phyloP scores from a whole-genome alignment of 768 basidiomycete genomes.

The Naematelia aurantialba region DNA sequence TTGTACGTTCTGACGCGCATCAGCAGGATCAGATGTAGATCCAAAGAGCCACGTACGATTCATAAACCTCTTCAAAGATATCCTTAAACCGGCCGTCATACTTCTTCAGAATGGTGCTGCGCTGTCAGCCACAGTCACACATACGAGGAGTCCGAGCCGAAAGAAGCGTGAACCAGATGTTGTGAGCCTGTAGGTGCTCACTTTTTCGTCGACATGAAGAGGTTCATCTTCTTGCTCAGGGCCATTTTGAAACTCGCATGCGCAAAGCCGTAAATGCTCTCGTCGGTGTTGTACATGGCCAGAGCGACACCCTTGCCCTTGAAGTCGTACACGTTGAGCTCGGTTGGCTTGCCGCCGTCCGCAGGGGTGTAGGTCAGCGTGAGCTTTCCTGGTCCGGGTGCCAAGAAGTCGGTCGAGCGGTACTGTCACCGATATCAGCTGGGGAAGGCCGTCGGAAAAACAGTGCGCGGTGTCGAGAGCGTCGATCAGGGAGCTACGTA shows the following conservation, averaged over 20 bases:
- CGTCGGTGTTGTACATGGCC: slow-evolving; percentile 98
- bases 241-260: slow-evolving; percentile 99
- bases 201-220: slow-evolving; percentile 98
- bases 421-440: slow-evolving; percentile 57
- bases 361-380: slow-evolving; percentile 84
- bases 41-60: slow-evolving; percentile 52
- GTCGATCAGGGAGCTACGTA: too few species aligned
- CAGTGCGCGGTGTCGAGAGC: too few species aligned
- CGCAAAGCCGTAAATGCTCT: slow-evolving; percentile 90
- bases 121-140: slow-evolving; percentile 6
- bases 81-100: slow-evolving; percentile 99
- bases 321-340: slow-evolving; percentile 88
- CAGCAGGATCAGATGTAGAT: neutral
- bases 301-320: slow-evolving; percentile 87
- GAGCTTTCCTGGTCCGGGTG: slow-evolving; percentile 86
- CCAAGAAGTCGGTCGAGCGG: slow-evolving; percentile 87
- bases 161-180: neutral
- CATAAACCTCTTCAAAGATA: slow-evolving; percentile 96
- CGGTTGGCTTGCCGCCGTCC: slow-evolving; percentile 64
- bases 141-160: neutral
- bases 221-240: slow-evolving; percentile 56
- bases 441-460: too few species aligned
- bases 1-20: slow-evolving; percentile 49
- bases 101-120: slow-evolving; percentile 56
- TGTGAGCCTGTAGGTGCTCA: slow-evolving; percentile 12